Base-by-base conservation (phyloP, 129 eudicot species). In the Helianthus tuberosus region DNA sequence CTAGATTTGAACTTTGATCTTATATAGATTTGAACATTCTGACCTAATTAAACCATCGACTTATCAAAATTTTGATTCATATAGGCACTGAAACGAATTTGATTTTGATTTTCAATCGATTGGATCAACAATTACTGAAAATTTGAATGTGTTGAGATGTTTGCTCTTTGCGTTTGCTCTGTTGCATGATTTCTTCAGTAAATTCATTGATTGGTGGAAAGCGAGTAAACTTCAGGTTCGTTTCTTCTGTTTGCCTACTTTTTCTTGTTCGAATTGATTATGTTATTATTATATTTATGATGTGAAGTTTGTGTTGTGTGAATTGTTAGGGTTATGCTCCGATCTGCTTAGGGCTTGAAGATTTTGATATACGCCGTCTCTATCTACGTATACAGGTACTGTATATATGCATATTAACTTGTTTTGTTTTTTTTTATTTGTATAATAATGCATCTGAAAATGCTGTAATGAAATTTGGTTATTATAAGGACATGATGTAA, bases 331-430 rank as follows among this genome's bases (percentile, higher is more conserved):
- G 96, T 2, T 89, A 89, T 71, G 91, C 96, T 65, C 91, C 91
- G 77, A 89, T 89, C 79, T 89, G 96, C 75, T 82, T 89, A 78
- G 96, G 91, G 62, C 87, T 86, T 20, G 96, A 89, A 81, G 96
- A 89, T 81, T 89, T 89, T 62, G 86, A 89, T 69, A 84, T 82
- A 43, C 87, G 96, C 29, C 82, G 96, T 5, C 89, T 89, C 62
- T 89, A 89, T 80, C 84, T 86, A 66, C 83, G 96, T 3, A 89
- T 89, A 66, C 96, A 89, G 91, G 96, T 89, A 60, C 13, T 5
- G 17, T 29, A 27, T 20, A 25, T 29, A 27, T 27, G 9, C 65
- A 10, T 59, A 11, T 12, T 60, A 43, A 11, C 29, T 60, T 60
- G 43, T 20, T 20, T 60, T 60, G 43, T 20, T 20, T 20, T 20